Percentiles rank a stretch among this genome's conserved stretches.
Conservation (phyloP, 345 rosid genomes). For the Aegle marmelos region DNA sequence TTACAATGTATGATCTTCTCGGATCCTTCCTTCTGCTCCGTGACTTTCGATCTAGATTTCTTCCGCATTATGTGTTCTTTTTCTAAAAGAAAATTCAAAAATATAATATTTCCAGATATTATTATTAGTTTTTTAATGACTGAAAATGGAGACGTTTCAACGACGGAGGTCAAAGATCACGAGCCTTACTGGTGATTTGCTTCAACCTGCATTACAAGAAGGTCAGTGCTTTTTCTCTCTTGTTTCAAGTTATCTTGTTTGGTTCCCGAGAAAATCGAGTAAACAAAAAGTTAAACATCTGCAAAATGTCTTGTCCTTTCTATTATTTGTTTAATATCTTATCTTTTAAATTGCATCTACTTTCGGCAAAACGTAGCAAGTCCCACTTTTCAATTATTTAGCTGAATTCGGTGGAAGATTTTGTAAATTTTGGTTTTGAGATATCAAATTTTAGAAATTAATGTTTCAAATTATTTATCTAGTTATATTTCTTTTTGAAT, state of each 20-base stretch:
- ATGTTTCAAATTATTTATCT: background rate
- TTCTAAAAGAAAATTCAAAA: background rate
- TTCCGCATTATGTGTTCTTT: conserved; percentile 4
- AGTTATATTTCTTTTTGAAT: background rate
- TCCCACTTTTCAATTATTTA: background rate
- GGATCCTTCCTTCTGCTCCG: conserved; percentile 23
- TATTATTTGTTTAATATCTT: background rate
- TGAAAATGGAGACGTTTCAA: conserved; percentile 51
- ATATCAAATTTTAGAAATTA: background rate
- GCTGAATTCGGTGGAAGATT: background rate
- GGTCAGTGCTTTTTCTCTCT: conserved; percentile 28
- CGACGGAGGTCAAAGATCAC: conserved; percentile 30
- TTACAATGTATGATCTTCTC: conserved; percentile 12
- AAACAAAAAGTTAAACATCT: background rate
- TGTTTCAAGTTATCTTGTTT: conserved; percentile 10
- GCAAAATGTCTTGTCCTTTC: background rate
- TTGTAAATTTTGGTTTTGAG: background rate
- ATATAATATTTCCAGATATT: background rate
- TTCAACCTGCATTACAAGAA: conserved; percentile 24
- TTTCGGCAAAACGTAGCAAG: conserved; percentile 16
- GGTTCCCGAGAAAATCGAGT: conserved; percentile 21
- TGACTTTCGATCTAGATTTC: conserved; percentile 36
- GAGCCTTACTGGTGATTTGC: conserved; percentile 27
- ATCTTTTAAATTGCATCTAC: conserved; percentile 7
- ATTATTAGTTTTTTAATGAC: conserved; percentile 24